Percentiles rank a stretch among this genome's conserved stretches.
These are phyloP conservation scores for Flammula alnicola DNA, from an alignment of 1,284 basidiomycete genomes.

Conservation along the genomic window DNA sequence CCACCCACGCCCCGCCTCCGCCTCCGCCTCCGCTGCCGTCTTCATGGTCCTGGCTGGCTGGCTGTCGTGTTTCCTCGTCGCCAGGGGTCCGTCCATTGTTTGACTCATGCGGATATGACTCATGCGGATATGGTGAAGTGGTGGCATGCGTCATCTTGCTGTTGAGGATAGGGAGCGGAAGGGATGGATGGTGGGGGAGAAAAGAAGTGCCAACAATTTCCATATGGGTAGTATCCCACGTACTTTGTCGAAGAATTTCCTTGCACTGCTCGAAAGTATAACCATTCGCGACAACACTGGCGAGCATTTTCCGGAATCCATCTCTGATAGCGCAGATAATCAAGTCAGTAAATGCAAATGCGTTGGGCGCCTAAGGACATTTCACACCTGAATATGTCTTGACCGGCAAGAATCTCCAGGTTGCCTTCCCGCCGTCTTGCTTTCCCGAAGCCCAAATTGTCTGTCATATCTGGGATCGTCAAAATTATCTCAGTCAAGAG, in stretches of 20 bases:
- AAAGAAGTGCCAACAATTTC: not conserved
- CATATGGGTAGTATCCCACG: conserved; percentile 13
- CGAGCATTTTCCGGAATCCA: conserved; percentile 79
- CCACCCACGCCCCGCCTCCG: too few relatives aligned
- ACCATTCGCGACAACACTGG: conserved; percentile 68
- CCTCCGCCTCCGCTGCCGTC: too few relatives aligned
- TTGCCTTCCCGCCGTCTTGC: conserved; percentile 75
- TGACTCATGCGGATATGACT: too few relatives aligned
- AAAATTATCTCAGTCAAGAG: not conserved
- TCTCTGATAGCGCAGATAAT: conserved; percentile 55
- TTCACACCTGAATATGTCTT: conserved; percentile 74
- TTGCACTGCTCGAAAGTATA: conserved; percentile 84
- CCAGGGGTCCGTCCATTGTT: too few relatives aligned
- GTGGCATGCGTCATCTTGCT: too few relatives aligned
- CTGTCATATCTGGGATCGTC: conserved; percentile 65
- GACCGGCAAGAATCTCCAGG: conserved; percentile 68
- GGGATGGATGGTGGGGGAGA: too few relatives aligned
- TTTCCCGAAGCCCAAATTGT: conserved; percentile 75
- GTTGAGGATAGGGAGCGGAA: too few relatives aligned
- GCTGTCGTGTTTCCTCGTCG: too few relatives aligned
- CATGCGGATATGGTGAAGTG: too few relatives aligned
- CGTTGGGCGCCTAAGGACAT: conserved; percentile 1
- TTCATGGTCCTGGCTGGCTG: too few relatives aligned
- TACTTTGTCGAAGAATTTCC: conserved; percentile 58
- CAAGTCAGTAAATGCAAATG: conserved; percentile 1